Evolutionary conservation across 495 filamentous ascomycete genomes (phyloP).

Genomic region (Hypoxylon crocopeplum): DNA sequence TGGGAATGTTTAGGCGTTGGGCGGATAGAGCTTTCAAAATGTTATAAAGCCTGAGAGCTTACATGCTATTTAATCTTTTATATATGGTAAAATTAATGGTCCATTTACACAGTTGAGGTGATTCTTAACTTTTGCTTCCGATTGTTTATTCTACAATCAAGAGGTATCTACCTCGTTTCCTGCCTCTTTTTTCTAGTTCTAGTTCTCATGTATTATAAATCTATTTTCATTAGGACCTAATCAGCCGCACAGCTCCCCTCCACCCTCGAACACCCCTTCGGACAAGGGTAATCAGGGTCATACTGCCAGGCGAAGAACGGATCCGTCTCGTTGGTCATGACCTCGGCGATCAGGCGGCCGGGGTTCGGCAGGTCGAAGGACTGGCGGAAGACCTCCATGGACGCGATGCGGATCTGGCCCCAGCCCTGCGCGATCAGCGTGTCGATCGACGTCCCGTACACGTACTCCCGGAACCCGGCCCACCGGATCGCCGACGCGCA

Average conservation of each 20-base stretch:
- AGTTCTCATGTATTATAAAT: too few species aligned
- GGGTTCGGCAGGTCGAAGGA: constrained; percentile 45
- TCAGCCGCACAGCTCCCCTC: constrained; percentile 24
- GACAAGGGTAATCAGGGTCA: constrained; percentile 50
- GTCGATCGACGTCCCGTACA: constrained; percentile 60
- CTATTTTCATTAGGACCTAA: not conserved
- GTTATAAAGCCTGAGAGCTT: too few species aligned
- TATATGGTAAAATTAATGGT: too few species aligned
- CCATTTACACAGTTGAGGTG: too few species aligned
- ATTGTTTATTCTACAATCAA: too few species aligned
- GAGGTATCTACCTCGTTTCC: too few species aligned
- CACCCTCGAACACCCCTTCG: constrained; percentile 48
- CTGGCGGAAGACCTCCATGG: constrained; percentile 53
- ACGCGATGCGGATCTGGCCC: constrained; percentile 56
- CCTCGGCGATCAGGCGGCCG: constrained; percentile 46
- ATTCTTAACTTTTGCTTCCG: too few species aligned
- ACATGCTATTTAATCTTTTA: too few species aligned
- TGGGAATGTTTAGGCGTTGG: too few species aligned
- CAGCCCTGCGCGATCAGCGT: constrained; percentile 54
- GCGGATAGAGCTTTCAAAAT: too few species aligned
- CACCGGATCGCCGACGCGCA: constrained; percentile 63
- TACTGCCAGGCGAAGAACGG: constrained; percentile 61
- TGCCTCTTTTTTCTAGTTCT: too few species aligned
- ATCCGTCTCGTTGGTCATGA: constrained; percentile 61
- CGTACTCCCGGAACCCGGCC: constrained; percentile 61